Conservation (phyloP, 192 early-diverging fungal species). For the Gaertneriomyces sp. region DNA sequence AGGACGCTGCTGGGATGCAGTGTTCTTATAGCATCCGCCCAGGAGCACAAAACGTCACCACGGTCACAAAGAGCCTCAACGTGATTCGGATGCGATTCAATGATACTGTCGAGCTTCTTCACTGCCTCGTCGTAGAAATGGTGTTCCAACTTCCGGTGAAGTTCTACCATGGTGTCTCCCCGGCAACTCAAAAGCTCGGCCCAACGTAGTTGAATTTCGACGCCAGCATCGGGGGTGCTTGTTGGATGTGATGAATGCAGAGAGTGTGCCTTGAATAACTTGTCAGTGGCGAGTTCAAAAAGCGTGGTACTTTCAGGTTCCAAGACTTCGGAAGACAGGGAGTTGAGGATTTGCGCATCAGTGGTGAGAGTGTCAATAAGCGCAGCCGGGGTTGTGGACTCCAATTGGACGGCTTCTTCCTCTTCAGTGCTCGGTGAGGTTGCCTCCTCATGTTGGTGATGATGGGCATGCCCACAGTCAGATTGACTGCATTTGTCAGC, state of each 20-base stretch:
- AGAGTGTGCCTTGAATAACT: constrained; percentile 3
- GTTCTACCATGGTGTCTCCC: constrained; percentile 17
- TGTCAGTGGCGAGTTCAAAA: constrained; percentile 21
- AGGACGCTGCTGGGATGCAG: not conserved
- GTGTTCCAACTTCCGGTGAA: constrained; percentile 16
- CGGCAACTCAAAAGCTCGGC: constrained; percentile 31
- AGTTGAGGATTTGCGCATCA: constrained; percentile 32
- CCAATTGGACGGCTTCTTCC: constrained; percentile 6
- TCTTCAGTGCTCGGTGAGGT: constrained; percentile 6
- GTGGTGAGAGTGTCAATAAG: constrained; percentile 44
- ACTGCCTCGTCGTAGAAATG: constrained; percentile 24
- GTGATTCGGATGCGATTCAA: constrained; percentile 19
- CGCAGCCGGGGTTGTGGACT: constrained; percentile 17
- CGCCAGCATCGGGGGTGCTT: not conserved
- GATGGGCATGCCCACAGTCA: not conserved
- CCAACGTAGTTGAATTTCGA: constrained; percentile 23
- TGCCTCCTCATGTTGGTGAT: not conserved
- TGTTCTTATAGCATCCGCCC: constrained; percentile 29
- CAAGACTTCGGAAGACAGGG: constrained; percentile 19
- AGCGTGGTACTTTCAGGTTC: constrained; percentile 18
- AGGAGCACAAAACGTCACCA: constrained; percentile 36
- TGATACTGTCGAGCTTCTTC: constrained; percentile 18
- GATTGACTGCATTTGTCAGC: constrained; percentile 1
- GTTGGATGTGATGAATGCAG: constrained; percentile 9
- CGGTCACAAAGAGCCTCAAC: constrained; percentile 43